Conservation (phyloP, 768 basidiomycete genomes). For the Candolleomyces eurysporus region DNA sequence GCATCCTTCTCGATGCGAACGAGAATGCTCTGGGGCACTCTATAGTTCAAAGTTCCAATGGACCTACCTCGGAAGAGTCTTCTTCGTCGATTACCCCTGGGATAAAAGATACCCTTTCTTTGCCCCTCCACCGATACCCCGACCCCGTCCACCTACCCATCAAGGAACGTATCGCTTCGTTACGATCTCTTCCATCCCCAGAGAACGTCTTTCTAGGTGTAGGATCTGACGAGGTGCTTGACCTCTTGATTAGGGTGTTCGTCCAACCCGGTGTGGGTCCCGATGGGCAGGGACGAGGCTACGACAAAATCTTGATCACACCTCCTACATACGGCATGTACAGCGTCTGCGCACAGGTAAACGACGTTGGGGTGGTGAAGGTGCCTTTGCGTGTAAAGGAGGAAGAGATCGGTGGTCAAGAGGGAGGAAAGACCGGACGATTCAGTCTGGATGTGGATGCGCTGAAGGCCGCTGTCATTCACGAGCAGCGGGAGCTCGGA, state of each 20-base stretch:
- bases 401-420: conserved; percentile 31
- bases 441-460: conserved; percentile 77
- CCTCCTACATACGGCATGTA: conserved; percentile 99
- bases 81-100: conserved; percentile 8
- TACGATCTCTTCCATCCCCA: conserved; percentile 63
- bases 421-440: conserved; percentile 67
- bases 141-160: conserved; percentile 84
- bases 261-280: conserved; percentile 57
- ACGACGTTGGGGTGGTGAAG: conserved; percentile 83
- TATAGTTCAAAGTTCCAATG: conserved; percentile 40
- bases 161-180: conserved; percentile 68
- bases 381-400: conserved; percentile 61
- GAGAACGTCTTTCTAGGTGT: conserved; percentile 91
- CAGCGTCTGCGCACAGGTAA: conserved; percentile 89
- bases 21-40: conserved; percentile 85
- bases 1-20: conserved; percentile 68
- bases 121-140: conserved; percentile 87
- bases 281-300: not conserved
- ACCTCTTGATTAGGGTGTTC: conserved; percentile 87
- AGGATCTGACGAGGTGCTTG: conserved; percentile 95
- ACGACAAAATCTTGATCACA: conserved; percentile 81
- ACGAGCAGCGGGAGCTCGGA: conserved; percentile 43
- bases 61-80: conserved; percentile 5
- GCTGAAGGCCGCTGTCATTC: conserved; percentile 65
- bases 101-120: conserved; percentile 34